Evolutionary conservation across 2,329 filamentous ascomycete genomes (phyloP).

Genomic region (Fusarium musae): DNA sequence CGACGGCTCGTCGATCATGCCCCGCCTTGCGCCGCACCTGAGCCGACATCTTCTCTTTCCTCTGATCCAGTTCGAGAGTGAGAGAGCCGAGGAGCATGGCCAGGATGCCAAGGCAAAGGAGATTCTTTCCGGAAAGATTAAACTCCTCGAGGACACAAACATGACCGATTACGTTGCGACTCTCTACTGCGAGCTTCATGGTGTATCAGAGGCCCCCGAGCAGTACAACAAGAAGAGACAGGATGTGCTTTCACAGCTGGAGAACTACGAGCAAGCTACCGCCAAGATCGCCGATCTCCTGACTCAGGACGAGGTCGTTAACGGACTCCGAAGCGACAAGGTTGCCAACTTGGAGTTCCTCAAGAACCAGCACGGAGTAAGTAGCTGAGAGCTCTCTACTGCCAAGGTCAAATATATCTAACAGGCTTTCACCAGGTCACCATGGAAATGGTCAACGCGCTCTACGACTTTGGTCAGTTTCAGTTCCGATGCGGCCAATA

Average conservation of each 20-base stretch:
- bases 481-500: constrained; percentile 99
- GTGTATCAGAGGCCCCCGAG: constrained; percentile 78
- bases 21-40: constrained; percentile 89
- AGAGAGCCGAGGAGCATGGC: constrained; percentile 81
- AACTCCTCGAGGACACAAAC: constrained; percentile 95
- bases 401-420: constrained; percentile 23
- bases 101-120: constrained; percentile 69
- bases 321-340: constrained; percentile 94
- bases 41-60: constrained; percentile 97
- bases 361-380: constrained; percentile 92
- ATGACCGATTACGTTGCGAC: constrained; percentile 98
- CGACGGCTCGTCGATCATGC: constrained; percentile 82
- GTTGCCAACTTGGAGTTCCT: constrained; percentile 98
- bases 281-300: constrained; percentile 89
- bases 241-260: constrained; percentile 84
- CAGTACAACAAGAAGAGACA: constrained; percentile 92
- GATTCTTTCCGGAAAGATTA: constrained; percentile 88
- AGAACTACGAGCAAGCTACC: constrained; percentile 87
- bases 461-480: constrained; percentile 96
- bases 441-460: constrained; percentile 92
- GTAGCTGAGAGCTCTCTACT: constrained; percentile 47
- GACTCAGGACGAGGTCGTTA: constrained; percentile 88
- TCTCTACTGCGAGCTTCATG: constrained; percentile 89
- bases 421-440: constrained; percentile 69
- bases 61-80: constrained; percentile 89